Evolutionary conservation across 495 filamentous ascomycete species (phyloP).

Genomic region (Neurospora sp.): DNA sequence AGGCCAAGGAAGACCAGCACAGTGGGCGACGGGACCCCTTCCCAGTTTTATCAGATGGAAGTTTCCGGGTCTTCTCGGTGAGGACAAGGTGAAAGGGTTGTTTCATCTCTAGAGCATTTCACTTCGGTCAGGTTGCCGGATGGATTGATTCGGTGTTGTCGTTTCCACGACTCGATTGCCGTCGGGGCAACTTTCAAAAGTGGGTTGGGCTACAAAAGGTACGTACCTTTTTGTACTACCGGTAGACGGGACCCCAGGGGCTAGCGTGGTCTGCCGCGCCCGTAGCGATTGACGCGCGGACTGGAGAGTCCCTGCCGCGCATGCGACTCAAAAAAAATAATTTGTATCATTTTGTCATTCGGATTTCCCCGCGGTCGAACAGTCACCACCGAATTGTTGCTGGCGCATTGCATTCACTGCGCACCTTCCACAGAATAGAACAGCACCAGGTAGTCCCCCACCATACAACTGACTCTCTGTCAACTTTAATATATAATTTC

Average conservation of each 20-base stretch:
- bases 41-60: not conserved
- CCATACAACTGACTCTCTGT: slow-evolving; percentile 11
- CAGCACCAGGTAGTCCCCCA: slow-evolving; percentile 15
- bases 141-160: not conserved
- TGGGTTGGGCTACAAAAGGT: not conserved
- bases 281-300: not conserved
- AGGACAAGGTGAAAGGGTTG: not conserved
- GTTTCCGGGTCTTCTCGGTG: not conserved
- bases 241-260: not conserved
- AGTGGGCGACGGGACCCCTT: not conserved
- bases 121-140: not conserved
- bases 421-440: not conserved
- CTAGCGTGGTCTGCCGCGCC: not conserved
- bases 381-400: not conserved
- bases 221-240: not conserved
- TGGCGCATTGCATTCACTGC: not conserved
- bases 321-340: slow-evolving; percentile 1
- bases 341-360: not conserved
- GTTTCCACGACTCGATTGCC: not conserved
- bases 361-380: not conserved
- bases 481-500: slow-evolving; percentile 1
- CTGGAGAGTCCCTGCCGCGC: not conserved
- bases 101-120: not conserved
- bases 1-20: not conserved
- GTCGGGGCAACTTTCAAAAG: not conserved